Base-by-base conservation (phyloP, 768 basidiomycete genomes). In the Peribolospora kevripleyi region DNA sequence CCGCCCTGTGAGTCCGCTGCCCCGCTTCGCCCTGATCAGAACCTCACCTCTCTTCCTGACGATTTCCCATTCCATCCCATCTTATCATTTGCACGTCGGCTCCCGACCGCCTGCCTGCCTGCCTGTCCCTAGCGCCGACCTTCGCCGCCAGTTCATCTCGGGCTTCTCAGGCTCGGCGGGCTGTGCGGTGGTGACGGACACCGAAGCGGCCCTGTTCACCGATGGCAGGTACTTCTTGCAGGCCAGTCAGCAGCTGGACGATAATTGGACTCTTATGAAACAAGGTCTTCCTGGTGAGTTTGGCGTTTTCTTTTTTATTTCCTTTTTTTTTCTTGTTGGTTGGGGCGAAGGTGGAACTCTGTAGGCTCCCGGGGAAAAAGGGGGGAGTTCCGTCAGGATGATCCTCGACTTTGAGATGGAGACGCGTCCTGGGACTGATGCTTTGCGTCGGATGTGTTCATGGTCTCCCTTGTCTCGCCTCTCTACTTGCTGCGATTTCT, bases 201-300 rank as follows among this genome's bases (percentile, higher is more conserved):
- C 14, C 39, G 70, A 77, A 4, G 90, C 88, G 0, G 78, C 73
- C 58, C 72, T 93, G 51, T 97, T 91, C 69, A 97, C 91, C 3
- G 91, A 98, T 70, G 93, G 91, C 3, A 71, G 91, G 48, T 98
- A 98, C 64, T 93, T 83, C 64, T 70, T 95, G 41, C 91, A 98
- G 68, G 93, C 93, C 0, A 77, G 75, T 57, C 76, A 87, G 59
- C 85, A 98, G 68, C 70, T 98, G 60, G 86, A 90, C 66, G 58
- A 74, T 50, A 87, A 88, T 58, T 98, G 91, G 91, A 81, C 73
- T 0, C 68, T 97, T 65, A 88, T 91, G 84, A 88, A 85, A 65
- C 79, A 84, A 61, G 93, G 91, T 5, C 66, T 85, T 13, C 81
- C 81, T 63, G 82, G 87, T 77, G 55, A 48, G 62, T 59, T 42